Evolutionary conservation across 331 rosid genomes (phyloP), one percentile per base, ranked within the genome.

Genomic region (Pyracantha coccinea): DNA sequence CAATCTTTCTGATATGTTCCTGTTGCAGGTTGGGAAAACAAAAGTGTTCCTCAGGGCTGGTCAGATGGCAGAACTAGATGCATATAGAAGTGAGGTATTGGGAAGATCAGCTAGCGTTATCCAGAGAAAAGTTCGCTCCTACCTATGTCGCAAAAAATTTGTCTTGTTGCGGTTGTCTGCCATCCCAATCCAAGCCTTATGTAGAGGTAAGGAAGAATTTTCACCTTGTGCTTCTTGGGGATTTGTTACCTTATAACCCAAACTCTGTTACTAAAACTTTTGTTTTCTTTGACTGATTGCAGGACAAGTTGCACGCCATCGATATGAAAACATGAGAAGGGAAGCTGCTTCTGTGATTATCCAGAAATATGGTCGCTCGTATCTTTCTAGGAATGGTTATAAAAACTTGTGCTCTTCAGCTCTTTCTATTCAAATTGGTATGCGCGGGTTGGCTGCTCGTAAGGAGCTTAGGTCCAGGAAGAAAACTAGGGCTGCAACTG

Each of bases 31-130:
- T 77, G 98, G 98, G 77, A 87, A 91, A 80, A 89, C 96, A 27
- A 93, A 93, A 81, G 96, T 93, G 81, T 93, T 93, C 84, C 88
- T 93, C 33, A 88, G 98, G 81, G 98, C 93, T 61, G 97, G 98
- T 82, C 98, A 93, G 79, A 93, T 93, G 98, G 97, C 98, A 89
- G 93, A 91, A 75, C 79, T 93, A 68, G 98, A 93, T 89, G 90
- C 80, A 64, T 82, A 62, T 62, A 89, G 97, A 69, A 88, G 84
- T 45, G 96, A 83, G 88, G 91, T 91, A 74, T 77, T 93, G 66
- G 98, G 96, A 75, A 84, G 73, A 78, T 89, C 97, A 0, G 98
- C 98, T 59, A 72, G 57, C 69, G 33, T 90, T 76, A 82, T 93
- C 73, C 98, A 93, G 75, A 83, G 85, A 77, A 93, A 68, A 75